phyloP scores from a whole-genome alignment of 2,329 filamentous ascomycete genomes.

The Talaromyces verruculosus region DNA sequence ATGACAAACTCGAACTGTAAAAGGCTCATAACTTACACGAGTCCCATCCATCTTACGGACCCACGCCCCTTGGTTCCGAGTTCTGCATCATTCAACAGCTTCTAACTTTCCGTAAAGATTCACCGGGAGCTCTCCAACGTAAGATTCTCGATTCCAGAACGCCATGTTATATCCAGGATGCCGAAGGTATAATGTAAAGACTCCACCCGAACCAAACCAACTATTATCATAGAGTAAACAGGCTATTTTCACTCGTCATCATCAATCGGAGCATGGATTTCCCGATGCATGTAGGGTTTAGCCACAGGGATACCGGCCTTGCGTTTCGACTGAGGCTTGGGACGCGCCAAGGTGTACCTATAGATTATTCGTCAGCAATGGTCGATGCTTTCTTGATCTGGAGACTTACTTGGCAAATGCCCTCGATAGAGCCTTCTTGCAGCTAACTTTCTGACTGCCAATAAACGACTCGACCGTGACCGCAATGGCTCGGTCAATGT shows the following conservation, averaged over 20 bases:
- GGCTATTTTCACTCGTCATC: conserved; percentile 18
- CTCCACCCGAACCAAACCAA: conserved; percentile 14
- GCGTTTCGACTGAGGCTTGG: conserved; percentile 43
- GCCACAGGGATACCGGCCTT: conserved; percentile 37
- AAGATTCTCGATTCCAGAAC: conserved; percentile 13
- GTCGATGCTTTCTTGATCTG: background rate
- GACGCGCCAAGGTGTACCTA: conserved; percentile 42
- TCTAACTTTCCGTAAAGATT: conserved; percentile 9
- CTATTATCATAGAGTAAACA: conserved; percentile 5
- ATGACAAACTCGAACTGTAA: background rate
- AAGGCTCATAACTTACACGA: background rate
- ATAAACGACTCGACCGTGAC: conserved; percentile 97
- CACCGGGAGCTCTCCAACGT: conserved; percentile 4
- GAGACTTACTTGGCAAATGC: conserved; percentile 92
- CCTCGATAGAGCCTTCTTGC: conserved; percentile 90
- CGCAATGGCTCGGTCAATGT: conserved; percentile 95
- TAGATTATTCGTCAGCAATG: conserved; percentile 12
- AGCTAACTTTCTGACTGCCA: conserved; percentile 92
- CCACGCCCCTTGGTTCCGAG: background rate
- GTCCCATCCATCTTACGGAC: background rate
- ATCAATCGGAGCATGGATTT: conserved; percentile 21
- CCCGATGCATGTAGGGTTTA: conserved; percentile 31
- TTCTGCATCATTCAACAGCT: background rate
- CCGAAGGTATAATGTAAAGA: conserved; percentile 21
- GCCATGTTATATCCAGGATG: conserved; percentile 20